phyloP scores from a whole-genome alignment of 2,329 filamentous ascomycete species.

The Colletotrichum coccodes region DNA sequence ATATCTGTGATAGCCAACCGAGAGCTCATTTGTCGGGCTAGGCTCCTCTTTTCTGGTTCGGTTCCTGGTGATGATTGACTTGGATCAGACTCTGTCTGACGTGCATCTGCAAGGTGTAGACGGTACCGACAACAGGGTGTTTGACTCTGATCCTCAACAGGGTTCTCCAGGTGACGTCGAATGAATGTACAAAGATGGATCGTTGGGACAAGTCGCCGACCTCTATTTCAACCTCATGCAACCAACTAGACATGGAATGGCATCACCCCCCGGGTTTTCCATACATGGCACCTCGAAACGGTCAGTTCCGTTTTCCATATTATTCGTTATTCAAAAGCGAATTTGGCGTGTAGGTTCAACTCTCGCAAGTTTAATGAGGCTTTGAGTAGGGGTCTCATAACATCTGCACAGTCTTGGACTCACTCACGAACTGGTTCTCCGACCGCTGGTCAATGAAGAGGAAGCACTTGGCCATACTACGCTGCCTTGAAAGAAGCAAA shows the following conservation, averaged over 20 bases:
- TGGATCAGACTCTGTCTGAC: not conserved
- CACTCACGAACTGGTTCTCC: not conserved
- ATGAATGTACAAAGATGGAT: not conserved
- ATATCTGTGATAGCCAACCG: not conserved
- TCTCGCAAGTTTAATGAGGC: no score
- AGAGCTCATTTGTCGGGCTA: not conserved
- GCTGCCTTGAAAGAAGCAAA: not conserved
- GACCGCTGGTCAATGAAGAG: not conserved
- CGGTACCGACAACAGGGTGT: conserved; percentile 1
- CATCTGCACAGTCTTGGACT: no score
- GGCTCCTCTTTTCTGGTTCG: not conserved
- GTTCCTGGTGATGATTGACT: not conserved
- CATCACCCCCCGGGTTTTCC: no score
- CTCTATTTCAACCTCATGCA: not conserved
- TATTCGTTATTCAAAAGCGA: no score
- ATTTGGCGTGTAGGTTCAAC: not conserved
- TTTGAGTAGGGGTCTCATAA: not conserved
- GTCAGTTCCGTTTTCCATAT: no score
- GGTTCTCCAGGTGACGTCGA: not conserved
- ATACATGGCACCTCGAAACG: not conserved
- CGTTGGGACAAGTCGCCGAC: not conserved
- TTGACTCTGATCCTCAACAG: not conserved
- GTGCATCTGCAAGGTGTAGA: not conserved
- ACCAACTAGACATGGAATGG: not conserved
- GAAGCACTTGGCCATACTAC: not conserved